Base-by-base conservation (phyloP, 2,329 filamentous ascomycete genomes). In the Aspergillus floridensis region DNA sequence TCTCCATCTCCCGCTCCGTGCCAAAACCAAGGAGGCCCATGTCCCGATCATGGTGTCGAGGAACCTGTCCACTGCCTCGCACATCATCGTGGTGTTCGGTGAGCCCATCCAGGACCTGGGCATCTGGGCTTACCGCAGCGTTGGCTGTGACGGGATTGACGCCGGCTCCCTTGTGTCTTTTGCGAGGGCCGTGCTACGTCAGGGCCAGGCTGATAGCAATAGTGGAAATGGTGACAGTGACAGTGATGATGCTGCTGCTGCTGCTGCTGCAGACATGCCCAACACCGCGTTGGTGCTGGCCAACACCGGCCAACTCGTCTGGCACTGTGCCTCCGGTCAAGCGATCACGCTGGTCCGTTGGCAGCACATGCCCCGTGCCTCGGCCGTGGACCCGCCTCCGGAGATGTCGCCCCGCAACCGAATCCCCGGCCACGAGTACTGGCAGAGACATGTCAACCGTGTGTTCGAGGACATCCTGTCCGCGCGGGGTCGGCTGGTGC, bases 221-320 rank as follows among this genome's bases (percentile, higher is more conserved):
- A 29, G 26, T 29, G 26, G 26, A 2, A 8, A 8, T 29, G 26
- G 26, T 29, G 26, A 29, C 26, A 29, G 26, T 29, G 7, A 29
- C 2, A 8, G 7, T 29, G 26, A 29, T 29, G 52, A 38, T 12
- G n/a, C n/a, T n/a, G n/a, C n/a, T n/a, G n/a, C n/a, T n/a, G n/a
- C n/a, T n/a, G n/a, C n/a, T n/a, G n/a, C n/a, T n/a, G 12, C 31
- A 5, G 54, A 72, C 4, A 63, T 72, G 0, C 51, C 65, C 0
- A 76, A 80, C 21, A 29, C 69, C 0, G 65, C 72, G 3, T 77
- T 97, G 58, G 77, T 97, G 29, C 78, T 96, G 26, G 85, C 91
- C 49, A 97, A 96, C 71, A 81, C 86, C 4, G 91, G 91, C 4
- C 87, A 96, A 75, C 78, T 90, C 19, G 80, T 88, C 67, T 97